Base-by-base conservation (phyloP, 495 filamentous ascomycete genomes). In the Pyrenopolyporus hunteri region DNA sequence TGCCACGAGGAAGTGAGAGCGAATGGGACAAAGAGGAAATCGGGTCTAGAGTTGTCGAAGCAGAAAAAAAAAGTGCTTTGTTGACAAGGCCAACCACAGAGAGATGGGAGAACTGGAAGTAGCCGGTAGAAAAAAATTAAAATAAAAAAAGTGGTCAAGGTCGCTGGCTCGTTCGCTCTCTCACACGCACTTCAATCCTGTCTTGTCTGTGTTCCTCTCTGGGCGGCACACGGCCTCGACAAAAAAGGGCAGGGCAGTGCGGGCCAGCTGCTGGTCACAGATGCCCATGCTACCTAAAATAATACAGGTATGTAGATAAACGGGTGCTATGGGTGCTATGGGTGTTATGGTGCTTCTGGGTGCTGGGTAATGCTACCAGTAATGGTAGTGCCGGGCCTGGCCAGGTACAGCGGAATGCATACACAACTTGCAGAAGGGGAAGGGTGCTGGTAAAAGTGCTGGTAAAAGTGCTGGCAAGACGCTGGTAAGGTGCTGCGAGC, bases 211-310 rank as follows among this genome's bases (percentile, higher is more conserved):
- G 58, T 57, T 58, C 40, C 22, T 62, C 33, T 60, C 57, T 52
- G 63, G 57, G 50, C 46, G 17, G 29, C 57, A 66, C 57, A 46
- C 20, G 57, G 43, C 57, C 48, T 62, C 57, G 57, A 58, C 29
- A 53, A 68, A 68, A 69, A 61, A 64, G 68, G 59, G 53, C 61
- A 71, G 69, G 69, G 69, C 69, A 65, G 66, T 71, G 69, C 69
- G 69, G 69, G 67, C 67, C 64, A 70, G 59, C 64, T 55, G 69
- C 59, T 72, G 67, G 69, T 53, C 60, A 67, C 63, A 52, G 57
- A 67, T 65, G 63, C 59, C 63, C 58, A 70, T 72, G 69, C 58
- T 51, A 71, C 64, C 62, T 61, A 64, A 70, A 70, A 70, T 72
- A 70, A 68, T 42, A n/a, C n/a, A n/a, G n/a, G n/a, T 28, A 51